A percentile compares a stretch with the other conserved stretches of the same genome.
Conservation (phyloP, 148 eudicot genomes). For the Drosera capensis region DNA sequence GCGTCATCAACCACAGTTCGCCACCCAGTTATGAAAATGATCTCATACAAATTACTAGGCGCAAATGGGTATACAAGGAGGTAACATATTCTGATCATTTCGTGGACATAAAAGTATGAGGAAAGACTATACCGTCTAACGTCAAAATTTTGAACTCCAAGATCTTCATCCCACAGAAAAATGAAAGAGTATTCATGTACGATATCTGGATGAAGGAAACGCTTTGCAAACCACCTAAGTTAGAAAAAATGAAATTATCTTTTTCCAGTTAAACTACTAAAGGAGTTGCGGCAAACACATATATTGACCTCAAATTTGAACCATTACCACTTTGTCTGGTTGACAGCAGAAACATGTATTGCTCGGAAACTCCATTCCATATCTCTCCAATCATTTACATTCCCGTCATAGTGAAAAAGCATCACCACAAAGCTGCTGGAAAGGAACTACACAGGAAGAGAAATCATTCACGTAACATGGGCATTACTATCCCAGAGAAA, state of each 20-base stretch:
- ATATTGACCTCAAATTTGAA: not conserved
- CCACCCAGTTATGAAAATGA: not conserved
- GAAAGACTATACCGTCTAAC: slow-evolving; percentile 27
- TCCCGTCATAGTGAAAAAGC: slow-evolving; percentile 67
- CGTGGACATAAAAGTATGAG: not conserved
- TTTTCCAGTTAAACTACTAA: no score
- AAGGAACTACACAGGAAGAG: slow-evolving; percentile 28
- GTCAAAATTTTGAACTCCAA: slow-evolving; percentile 48
- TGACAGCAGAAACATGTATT: slow-evolving; percentile 45
- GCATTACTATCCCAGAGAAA: not conserved
- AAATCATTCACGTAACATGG: not conserved
- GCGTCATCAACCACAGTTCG: no score
- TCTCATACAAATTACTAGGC: not conserved
- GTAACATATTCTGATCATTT: not conserved
- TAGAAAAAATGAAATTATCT: not conserved
- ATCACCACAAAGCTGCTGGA: slow-evolving; percentile 30
- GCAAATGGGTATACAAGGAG: not conserved
- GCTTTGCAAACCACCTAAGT: slow-evolving; percentile 72
- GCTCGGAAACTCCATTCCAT: slow-evolving; percentile 38
- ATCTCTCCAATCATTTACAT: slow-evolving; percentile 50
- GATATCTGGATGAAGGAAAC: slow-evolving; percentile 64
- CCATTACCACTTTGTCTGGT: slow-evolving; percentile 56
- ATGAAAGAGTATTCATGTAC: slow-evolving; percentile 45
- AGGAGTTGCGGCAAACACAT: not conserved
- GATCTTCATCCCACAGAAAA: slow-evolving; percentile 76